These are phyloP conservation scores for Gonium pectorale DNA, from an alignment of 139 green algal species.

Conservation along the genomic window DNA sequence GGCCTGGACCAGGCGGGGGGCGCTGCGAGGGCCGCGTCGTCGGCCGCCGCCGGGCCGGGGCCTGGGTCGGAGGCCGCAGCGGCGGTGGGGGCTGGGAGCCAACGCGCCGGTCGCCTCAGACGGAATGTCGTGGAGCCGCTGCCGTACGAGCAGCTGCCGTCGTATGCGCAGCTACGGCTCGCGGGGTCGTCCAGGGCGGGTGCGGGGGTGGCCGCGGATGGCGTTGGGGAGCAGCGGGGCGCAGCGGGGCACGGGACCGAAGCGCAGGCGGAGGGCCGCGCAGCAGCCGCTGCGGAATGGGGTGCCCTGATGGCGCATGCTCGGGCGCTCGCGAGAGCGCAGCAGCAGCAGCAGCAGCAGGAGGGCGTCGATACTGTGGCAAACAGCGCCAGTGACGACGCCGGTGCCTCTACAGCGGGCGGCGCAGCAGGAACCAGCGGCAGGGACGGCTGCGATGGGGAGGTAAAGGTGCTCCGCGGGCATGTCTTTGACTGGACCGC, in stretches of 20 bases:
- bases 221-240: no score
- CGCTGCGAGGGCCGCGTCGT: neutral
- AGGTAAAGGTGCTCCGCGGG: constrained; percentile 51
- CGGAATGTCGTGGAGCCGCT: neutral
- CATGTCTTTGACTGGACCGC: constrained; percentile 70
- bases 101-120: no score
- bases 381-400: no score
- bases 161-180: neutral
- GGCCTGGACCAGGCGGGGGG: no score
- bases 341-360: constrained; percentile 37
- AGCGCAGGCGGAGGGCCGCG: neutral
- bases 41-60: constrained; percentile 23
- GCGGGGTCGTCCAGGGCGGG: neutral
- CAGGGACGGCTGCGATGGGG: no score
- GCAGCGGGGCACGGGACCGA: no score
- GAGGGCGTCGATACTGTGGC: constrained; percentile 8
- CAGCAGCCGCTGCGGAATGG: neutral
- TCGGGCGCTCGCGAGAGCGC: neutral
- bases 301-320: neutral
- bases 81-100: no score
- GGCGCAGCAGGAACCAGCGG: no score
- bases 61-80: no score
- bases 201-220: neutral
- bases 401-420: no score
- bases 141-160: neutral